Conservation (phyloP, 1,284 basidiomycete species). For the Wolfiporia cocos region DNA sequence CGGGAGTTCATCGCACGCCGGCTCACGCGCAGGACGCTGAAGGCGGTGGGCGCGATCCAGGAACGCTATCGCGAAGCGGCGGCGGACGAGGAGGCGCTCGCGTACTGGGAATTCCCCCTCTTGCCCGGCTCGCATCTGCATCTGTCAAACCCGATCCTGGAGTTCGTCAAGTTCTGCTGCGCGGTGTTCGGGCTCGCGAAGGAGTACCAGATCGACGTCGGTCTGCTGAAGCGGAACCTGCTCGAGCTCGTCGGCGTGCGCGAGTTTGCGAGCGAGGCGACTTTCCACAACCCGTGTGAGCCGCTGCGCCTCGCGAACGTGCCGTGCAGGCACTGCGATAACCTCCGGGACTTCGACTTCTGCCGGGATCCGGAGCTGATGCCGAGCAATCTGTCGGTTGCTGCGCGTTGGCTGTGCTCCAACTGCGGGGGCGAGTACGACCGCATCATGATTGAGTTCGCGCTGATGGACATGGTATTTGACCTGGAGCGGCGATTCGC, state of each 20-base stretch:
- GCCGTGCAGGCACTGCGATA: conserved; percentile 88
- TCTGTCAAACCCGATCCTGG: conserved; percentile 75
- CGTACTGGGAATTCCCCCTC: conserved; percentile 74
- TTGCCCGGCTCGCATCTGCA: conserved; percentile 84
- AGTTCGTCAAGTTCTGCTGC: conserved; percentile 87
- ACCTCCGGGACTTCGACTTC: conserved; percentile 89
- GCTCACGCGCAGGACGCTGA: conserved; percentile 81
- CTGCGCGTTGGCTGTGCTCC: conserved; percentile 56
- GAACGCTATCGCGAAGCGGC: conserved; percentile 58
- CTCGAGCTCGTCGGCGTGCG: conserved; percentile 86
- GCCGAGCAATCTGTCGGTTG: conserved; percentile 44
- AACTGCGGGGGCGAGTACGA: conserved; percentile 89
- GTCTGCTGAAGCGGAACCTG: conserved; percentile 84
- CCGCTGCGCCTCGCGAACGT: conserved; percentile 85
- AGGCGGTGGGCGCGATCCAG: conserved; percentile 64
- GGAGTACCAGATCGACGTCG: conserved; percentile 82
- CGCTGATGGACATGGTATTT: conserved; percentile 75
- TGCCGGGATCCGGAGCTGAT: conserved; percentile 90
- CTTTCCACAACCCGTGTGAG: conserved; percentile 91
- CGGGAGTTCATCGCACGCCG: conserved; percentile 75
- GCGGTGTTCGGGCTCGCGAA: conserved; percentile 77
- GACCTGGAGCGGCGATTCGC: conserved; percentile 72
- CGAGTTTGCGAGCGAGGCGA: conserved; percentile 83
- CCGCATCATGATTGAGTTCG: conserved; percentile 78
- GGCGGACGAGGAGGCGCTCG: conserved; percentile 51